phyloP scores from a whole-genome alignment of 192 early-diverging fungal genomes.

The Backusella parvicylindrica region DNA sequence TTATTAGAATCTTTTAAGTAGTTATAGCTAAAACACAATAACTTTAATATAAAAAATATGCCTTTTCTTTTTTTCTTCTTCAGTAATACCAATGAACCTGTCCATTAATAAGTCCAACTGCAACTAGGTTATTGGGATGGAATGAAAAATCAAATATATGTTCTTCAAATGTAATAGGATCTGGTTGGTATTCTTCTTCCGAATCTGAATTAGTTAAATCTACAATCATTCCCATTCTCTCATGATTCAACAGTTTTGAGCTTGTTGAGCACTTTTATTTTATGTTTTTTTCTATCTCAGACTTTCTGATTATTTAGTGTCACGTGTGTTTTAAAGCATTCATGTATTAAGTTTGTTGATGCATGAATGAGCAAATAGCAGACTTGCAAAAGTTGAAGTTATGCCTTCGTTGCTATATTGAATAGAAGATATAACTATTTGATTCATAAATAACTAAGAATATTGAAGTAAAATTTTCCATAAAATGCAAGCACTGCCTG shows the following conservation, averaged over 20 bases:
- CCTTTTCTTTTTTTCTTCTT: neutral
- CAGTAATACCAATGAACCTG: constrained; percentile 66
- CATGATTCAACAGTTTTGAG: neutral
- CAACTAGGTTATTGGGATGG: constrained; percentile 67
- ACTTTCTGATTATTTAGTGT: neutral
- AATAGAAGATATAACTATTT: too few species aligned
- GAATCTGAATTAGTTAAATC: constrained; percentile 3
- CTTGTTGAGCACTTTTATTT: neutral
- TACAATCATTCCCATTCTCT: neutral
- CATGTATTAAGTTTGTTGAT: too few species aligned
- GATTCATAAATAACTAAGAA: too few species aligned
- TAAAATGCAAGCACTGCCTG: too few species aligned
- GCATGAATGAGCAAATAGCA: too few species aligned
- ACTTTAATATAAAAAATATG: neutral
- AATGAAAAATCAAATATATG: constrained; percentile 65
- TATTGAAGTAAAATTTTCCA: too few species aligned
- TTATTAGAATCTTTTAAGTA: constrained; percentile 32
- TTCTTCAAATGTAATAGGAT: constrained; percentile 43
- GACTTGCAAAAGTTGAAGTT: too few species aligned
- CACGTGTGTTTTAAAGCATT: too few species aligned
- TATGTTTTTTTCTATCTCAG: neutral
- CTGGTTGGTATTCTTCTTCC: constrained; percentile 28
- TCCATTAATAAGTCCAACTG: constrained; percentile 71
- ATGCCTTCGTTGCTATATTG: too few species aligned
- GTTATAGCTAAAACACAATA: constrained; percentile 6